Evolutionary conservation across 345 rosid species (phyloP), one percentile per base, ranked within the genome.

Genomic region (Populus deltoides): DNA sequence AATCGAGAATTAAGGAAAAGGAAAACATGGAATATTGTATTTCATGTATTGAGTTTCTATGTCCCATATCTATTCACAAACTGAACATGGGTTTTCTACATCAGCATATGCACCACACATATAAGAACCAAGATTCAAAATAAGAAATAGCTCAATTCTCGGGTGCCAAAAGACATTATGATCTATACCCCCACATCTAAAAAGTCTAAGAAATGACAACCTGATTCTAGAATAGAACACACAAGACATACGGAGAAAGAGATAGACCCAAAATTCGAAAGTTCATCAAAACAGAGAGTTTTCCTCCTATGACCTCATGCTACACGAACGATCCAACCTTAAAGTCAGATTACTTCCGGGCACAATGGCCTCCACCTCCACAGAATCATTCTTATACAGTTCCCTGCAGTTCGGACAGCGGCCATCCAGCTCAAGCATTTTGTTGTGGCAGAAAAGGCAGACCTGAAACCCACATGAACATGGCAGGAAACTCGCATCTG

Each of bases 321-420:
- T 95, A 85, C 83, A 81, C 25, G 99, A 91, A 68, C 96, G 94
- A 80, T 89, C 83, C 87, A 93, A 85, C 73, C 86, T 87, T 72
- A 89, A 76, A 10, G 95, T 85, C 67, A 90, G 80, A 77, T 88
- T 84, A 77, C 92, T 89, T 82, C 88, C 90, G 71, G 76, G 91
- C 63, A 86, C 80, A 74, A 81, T 84, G 18, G 91, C 82, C 89
- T 90, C 94, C 5, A 82, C 83, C 79, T 87, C 89, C 67, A 82
- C 68, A n/a, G 85, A 75, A 70, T 88, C 86, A 68, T 68, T 86
- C 72, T 88, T 85, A 61, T 95, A 95, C 0, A 88, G 91, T 83
- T 93, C 91, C 85, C 99, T 90, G 83, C 98, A 95, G 78, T 95
- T 93, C 5, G 99, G 99, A 86, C 99, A 95, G 53, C 98, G 96